Base-by-base conservation (phyloP, 768 basidiomycete genomes). In the Galerina marginata region DNA sequence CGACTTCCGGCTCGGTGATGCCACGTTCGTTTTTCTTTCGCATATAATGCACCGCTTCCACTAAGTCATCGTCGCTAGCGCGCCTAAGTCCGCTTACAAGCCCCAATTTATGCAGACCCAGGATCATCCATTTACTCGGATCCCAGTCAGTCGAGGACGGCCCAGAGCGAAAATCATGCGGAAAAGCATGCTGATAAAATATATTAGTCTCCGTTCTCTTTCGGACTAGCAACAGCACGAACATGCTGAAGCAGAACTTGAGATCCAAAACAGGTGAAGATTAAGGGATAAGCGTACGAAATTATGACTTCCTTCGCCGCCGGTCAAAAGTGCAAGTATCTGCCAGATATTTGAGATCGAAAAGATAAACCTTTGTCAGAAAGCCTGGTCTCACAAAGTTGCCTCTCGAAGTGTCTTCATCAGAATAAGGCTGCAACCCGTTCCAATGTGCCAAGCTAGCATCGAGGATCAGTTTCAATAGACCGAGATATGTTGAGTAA, bases 291-390 rank as follows among this genome's bases (percentile, higher is more conserved):
- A 45, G 65, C 88, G 71, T 69, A 89, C 87, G 67, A 87, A 89
- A 63, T 91, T 91, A 70, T 92, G 89, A 66, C 89, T 90, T 25
- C 90, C 90, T 77, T 93, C 91, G 16, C 91, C 90, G 39, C 85
- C 82, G 0, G 90, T 91, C 25, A 91, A 73, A 2, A 92, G 63
- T 1, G 90, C 90, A 3, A 92, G 75, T 9, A 91, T 57, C 89
- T 91, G 66, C 25, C 16, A 20, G 51, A 2, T 12, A 38, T 37
- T 42, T 62, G 6, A 51, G 25, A 40, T 20, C 20, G 20, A 20
- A 20, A 20, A 20, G 20, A 20, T 20, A 20, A 20, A 20, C 20
- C 20, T 20, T 37, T 43, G 20, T 38, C 33, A 12, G 20, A 16
- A 25, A 20, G 12, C 4, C n/a, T 2, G 36, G 23, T 65, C 85